phyloP scores from a whole-genome alignment of 192 early-diverging fungal genomes.

The Diversispora eburnea region DNA sequence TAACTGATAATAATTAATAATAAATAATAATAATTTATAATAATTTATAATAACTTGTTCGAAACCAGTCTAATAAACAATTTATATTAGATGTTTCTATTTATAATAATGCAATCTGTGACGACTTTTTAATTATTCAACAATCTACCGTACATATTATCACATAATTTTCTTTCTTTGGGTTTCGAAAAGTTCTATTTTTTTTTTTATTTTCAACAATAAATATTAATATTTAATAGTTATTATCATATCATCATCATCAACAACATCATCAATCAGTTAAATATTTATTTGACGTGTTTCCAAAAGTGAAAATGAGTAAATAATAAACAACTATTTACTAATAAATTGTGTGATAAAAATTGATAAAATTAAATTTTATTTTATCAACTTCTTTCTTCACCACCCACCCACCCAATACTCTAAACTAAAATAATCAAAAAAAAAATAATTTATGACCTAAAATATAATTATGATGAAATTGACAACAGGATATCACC shows the following conservation, averaged over 20 bases:
- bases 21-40: too few species aligned
- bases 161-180: background rate
- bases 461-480: background rate
- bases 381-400: too few species aligned
- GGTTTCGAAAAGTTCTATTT: background rate
- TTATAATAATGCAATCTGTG: background rate
- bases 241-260: too few species aligned
- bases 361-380: too few species aligned
- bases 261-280: too few species aligned
- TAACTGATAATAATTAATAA: too few species aligned
- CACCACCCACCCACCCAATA: too few species aligned
- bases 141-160: background rate
- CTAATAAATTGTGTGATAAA: too few species aligned
- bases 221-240: too few species aligned
- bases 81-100: background rate
- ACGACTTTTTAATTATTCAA: background rate
- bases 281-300: too few species aligned
- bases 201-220: background rate
- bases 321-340: too few species aligned
- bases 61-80: background rate
- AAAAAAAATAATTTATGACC: background rate
- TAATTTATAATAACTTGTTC: background rate
- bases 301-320: too few species aligned
- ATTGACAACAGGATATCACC: conserved; percentile 10
- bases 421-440: background rate